These are phyloP conservation scores for Aurifilum marmelostoma DNA, from an alignment of 2,329 filamentous ascomycete genomes.

Conservation along the genomic window DNA sequence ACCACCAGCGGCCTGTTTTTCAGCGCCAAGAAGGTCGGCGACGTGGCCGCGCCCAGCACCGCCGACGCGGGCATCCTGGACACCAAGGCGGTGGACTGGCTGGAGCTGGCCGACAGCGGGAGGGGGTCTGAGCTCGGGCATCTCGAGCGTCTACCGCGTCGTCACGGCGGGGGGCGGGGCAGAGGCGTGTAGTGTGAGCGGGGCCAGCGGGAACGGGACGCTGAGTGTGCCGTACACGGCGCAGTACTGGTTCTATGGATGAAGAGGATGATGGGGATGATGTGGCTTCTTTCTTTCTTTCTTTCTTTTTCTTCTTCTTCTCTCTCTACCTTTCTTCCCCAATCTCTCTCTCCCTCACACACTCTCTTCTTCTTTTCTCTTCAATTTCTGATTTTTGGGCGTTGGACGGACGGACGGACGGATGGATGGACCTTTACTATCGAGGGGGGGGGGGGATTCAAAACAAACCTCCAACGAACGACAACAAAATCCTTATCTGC, in stretches of 20 bases:
- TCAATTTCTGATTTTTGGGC: not conserved
- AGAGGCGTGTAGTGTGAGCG: slow-evolving; percentile 47
- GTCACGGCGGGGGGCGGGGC: slow-evolving; percentile 55
- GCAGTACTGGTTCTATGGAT: slow-evolving; percentile 61
- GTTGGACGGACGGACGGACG: not conserved
- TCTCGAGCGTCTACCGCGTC: slow-evolving; percentile 57
- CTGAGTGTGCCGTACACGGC: slow-evolving; percentile 58
- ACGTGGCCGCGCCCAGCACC: slow-evolving; percentile 53
- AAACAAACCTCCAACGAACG: not conserved
- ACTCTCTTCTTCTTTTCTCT: not conserved
- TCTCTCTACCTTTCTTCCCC: not conserved
- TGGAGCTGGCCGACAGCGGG: slow-evolving; percentile 45
- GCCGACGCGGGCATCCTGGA: slow-evolving; percentile 50
- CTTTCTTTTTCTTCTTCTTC: not conserved
- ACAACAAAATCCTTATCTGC: not conserved
- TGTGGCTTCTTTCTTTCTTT: not conserved
- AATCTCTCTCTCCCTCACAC: not conserved
- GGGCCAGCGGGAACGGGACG: slow-evolving; percentile 43
- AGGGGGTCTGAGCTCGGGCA: slow-evolving; percentile 37
- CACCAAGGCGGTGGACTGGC: slow-evolving; percentile 60
- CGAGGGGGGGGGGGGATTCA: not conserved
- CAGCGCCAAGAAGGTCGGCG: slow-evolving; percentile 52
- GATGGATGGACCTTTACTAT: not conserved
- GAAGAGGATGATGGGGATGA: not conserved
- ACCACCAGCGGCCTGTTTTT: slow-evolving; percentile 43